Conservation (phyloP, 2,329 filamentous ascomycete genomes). For the Nigrograna mackinnonii region DNA sequence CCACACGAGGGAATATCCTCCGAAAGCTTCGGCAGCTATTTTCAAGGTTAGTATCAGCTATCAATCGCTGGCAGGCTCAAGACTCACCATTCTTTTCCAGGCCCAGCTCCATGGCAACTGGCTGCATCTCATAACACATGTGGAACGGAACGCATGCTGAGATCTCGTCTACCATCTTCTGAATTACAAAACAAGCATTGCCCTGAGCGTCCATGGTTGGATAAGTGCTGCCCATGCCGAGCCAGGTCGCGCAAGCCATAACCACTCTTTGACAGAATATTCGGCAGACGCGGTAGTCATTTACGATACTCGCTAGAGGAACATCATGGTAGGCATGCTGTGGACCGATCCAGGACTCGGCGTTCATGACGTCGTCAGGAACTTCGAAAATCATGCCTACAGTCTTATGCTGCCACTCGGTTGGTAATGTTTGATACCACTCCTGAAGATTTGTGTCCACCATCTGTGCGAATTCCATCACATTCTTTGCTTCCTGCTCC, state of each 20-base stretch:
- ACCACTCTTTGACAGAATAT: slow-evolving; percentile 45
- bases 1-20: slow-evolving; percentile 46
- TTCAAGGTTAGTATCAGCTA: slow-evolving; percentile 15
- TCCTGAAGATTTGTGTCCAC: slow-evolving; percentile 40
- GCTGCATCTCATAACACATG: slow-evolving; percentile 40
- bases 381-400: slow-evolving; percentile 30
- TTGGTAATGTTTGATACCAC: slow-evolving; percentile 41
- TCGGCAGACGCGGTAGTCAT: slow-evolving; percentile 45
- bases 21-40: slow-evolving; percentile 41
- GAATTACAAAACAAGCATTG: slow-evolving; percentile 30
- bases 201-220: slow-evolving; percentile 13
- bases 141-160: slow-evolving; percentile 44
- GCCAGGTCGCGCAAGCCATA: slow-evolving; percentile 37
- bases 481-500: slow-evolving; percentile 30
- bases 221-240: slow-evolving; percentile 14
- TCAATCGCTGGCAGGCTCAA: background rate
- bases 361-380: slow-evolving; percentile 29
- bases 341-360: slow-evolving; percentile 41
- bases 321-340: slow-evolving; percentile 45
- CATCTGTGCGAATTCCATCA: slow-evolving; percentile 38
- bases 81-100: slow-evolving; percentile 39
- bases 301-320: slow-evolving; percentile 41
- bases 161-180: slow-evolving; percentile 44
- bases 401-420: slow-evolving; percentile 36
- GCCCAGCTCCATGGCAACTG: slow-evolving; percentile 32